phyloP scores from a whole-genome alignment of 106 monocot species.

The Cymbidium sinense region DNA sequence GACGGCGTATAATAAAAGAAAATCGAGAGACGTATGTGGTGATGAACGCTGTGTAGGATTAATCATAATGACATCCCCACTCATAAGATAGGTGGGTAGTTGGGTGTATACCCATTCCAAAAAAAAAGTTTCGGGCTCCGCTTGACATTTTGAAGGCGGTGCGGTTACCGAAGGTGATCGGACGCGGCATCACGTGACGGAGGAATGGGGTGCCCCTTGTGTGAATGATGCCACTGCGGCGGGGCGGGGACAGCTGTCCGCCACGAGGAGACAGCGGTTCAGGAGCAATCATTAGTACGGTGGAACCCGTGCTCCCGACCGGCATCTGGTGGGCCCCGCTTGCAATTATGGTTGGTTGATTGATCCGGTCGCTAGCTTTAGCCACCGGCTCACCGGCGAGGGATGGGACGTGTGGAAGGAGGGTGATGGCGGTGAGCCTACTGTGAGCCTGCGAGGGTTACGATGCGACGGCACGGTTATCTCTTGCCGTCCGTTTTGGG shows the following conservation, averaged over 20 bases:
- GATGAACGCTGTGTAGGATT: too few relatives aligned
- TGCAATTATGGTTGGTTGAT: background rate
- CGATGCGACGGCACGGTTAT: background rate
- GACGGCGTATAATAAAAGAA: too few relatives aligned
- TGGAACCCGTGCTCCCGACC: background rate
- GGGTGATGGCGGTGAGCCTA: background rate
- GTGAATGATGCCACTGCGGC: background rate
- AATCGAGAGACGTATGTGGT: too few relatives aligned
- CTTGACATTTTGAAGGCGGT: too few relatives aligned
- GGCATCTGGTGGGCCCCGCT: background rate
- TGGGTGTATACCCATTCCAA: too few relatives aligned
- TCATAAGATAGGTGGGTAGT: too few relatives aligned
- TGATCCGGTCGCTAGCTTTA: background rate
- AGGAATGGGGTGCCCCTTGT: background rate
- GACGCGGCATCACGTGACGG: background rate
- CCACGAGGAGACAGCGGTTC: slow-evolving; percentile 3
- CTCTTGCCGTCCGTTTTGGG: background rate
- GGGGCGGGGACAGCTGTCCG: background rate
- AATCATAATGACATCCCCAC: too few relatives aligned
- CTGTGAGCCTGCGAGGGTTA: background rate
- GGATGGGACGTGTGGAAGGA: background rate
- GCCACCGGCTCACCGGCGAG: background rate
- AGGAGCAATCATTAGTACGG: background rate
- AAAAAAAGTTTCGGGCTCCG: too few relatives aligned
- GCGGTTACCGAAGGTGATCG: background rate